phyloP scores from a whole-genome alignment of 78 protist genomes.

The Dictyostelium intermedium region DNA sequence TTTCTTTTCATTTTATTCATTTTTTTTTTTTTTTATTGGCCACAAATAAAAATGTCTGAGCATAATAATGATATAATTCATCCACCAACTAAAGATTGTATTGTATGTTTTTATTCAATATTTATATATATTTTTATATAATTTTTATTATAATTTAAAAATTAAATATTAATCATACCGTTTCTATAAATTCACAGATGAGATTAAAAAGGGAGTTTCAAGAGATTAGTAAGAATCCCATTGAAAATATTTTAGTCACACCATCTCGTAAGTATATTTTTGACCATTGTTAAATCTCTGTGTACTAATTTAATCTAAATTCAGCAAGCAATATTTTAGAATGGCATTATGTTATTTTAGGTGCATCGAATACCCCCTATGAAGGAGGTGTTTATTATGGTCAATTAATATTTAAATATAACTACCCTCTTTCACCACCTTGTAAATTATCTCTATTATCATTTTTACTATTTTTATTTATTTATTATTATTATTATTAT shows the following conservation, averaged over 20 bases:
- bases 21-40: too few relatives aligned
- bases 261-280: slow-evolving; percentile 34
- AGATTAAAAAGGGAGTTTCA: slow-evolving; percentile 57
- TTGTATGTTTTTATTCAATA: slow-evolving; percentile 12
- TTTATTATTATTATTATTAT: too few relatives aligned
- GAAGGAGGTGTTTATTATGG: slow-evolving; percentile 70
- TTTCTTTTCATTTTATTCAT: too few relatives aligned
- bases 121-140: too few relatives aligned
- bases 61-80: background rate
- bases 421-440: slow-evolving; percentile 67
- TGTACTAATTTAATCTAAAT: too few relatives aligned
- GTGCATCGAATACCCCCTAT: slow-evolving; percentile 43
- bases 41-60: background rate
- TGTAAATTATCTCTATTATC: background rate
- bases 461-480: too few relatives aligned
- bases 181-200: background rate
- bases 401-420: slow-evolving; percentile 35
- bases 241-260: slow-evolving; percentile 57
- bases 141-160: too few relatives aligned
- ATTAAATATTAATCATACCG: background rate
- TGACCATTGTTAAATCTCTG: too few relatives aligned
- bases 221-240: slow-evolving; percentile 66
- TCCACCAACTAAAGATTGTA: slow-evolving; percentile 76
- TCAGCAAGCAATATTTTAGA: slow-evolving; percentile 28
- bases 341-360: slow-evolving; percentile 65